phyloP scores from a whole-genome alignment of 2,329 filamentous ascomycete species.

The Thielaviopsis ethacetica region DNA sequence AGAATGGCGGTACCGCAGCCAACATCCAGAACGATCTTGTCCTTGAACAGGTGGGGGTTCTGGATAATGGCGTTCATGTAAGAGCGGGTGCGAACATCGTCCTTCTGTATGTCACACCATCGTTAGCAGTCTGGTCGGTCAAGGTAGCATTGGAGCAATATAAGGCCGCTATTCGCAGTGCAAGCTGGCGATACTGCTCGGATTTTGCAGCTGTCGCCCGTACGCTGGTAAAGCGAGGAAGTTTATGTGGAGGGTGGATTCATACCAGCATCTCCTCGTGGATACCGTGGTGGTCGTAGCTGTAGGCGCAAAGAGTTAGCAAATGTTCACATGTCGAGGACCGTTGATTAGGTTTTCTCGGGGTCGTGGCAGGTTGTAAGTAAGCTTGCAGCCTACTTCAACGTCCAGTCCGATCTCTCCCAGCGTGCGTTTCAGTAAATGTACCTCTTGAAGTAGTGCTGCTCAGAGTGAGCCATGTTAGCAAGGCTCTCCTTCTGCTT shows the following conservation, averaged over 20 bases:
- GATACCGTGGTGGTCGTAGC: conserved; percentile 98
- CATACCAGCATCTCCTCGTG: conserved; percentile 96
- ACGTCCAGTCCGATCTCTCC: not conserved
- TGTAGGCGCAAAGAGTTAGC: conserved; percentile 22
- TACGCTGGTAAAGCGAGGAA: not conserved
- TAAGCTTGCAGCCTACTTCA: not conserved
- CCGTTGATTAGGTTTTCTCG: not conserved
- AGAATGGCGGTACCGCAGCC: conserved; percentile 96
- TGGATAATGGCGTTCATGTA: conserved; percentile 97
- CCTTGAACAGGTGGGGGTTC: conserved; percentile 85
- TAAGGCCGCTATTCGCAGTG: not conserved
- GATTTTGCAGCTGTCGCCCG: not conserved
- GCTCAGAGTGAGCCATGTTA: conserved; percentile 79
- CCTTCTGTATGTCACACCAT: conserved; percentile 49
- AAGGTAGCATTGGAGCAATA: not conserved
- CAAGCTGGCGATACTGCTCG: not conserved
- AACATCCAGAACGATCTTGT: conserved; percentile 78
- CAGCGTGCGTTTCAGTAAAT: conserved; percentile 12
- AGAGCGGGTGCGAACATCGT: conserved; percentile 89
- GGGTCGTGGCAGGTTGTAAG: not conserved
- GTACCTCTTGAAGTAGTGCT: conserved; percentile 98
- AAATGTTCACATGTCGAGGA: not conserved
- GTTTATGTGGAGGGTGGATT: conserved; percentile 15
- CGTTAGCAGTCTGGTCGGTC: conserved; percentile 15
- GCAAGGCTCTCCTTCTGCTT: conserved; percentile 47